Conservation (phyloP, 495 filamentous ascomycete species). For the Penicillium herquei region DNA sequence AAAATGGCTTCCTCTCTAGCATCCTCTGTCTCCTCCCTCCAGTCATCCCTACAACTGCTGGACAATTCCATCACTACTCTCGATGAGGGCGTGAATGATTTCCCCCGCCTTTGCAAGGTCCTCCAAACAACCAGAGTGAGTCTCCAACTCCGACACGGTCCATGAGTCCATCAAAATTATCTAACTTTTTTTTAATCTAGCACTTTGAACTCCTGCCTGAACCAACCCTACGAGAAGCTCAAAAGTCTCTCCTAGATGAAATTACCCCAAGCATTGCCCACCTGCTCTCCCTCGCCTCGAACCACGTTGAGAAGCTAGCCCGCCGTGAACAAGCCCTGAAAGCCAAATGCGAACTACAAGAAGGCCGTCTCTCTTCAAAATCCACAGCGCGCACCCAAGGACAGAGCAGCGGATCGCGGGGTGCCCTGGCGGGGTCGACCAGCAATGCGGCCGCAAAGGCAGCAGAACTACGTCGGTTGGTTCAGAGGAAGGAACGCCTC, state of each 20-base stretch:
- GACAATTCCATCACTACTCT: constrained; percentile 72
- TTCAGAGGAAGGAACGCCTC: constrained; percentile 74
- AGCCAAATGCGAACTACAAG: constrained; percentile 68
- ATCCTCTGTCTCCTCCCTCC: constrained; percentile 67
- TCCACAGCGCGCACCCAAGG: constrained; percentile 23
- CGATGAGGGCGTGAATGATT: constrained; percentile 69
- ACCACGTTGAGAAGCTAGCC: constrained; percentile 70
- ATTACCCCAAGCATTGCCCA: constrained; percentile 71
- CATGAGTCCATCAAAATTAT: neutral
- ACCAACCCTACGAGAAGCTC: constrained; percentile 63
- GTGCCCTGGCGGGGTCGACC: constrained; percentile 29
- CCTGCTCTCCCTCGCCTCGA: constrained; percentile 62
- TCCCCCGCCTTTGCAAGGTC: constrained; percentile 69
- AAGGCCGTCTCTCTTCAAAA: constrained; percentile 58
- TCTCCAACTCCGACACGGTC: neutral
- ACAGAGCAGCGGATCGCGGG: constrained; percentile 24
- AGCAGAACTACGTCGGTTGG: constrained; percentile 59
- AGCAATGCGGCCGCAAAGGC: constrained; percentile 59
- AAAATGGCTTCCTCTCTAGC: constrained; percentile 53
- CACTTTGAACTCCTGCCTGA: constrained; percentile 80
- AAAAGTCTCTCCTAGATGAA: constrained; percentile 66
- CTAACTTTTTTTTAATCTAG: constrained; percentile 34
- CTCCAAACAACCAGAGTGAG: constrained; percentile 68
- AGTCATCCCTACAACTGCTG: constrained; percentile 67
- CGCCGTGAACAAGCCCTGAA: constrained; percentile 67